phyloP scores from a whole-genome alignment of 163 green algal species.

The Prototheca cutis region DNA sequence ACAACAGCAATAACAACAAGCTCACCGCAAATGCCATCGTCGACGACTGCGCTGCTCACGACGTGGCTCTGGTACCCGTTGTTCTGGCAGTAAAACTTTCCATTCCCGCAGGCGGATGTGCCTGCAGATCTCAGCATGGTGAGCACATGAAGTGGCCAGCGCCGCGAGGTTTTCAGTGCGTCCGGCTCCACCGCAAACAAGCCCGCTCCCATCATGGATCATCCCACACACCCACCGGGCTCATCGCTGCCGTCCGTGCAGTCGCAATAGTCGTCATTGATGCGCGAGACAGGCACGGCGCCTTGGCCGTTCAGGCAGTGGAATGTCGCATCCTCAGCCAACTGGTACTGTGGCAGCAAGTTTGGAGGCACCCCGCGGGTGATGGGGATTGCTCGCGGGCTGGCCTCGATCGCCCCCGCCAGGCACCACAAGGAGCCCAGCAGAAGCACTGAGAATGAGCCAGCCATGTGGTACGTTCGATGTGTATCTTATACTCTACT shows the following conservation, averaged over 20 bases:
- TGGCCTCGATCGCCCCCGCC: no score
- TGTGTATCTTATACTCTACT: no score
- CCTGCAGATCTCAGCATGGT: conserved; percentile 54
- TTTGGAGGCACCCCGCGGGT: conserved; percentile 41
- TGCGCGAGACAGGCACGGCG: conserved; percentile 30
- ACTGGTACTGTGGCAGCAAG: conserved; percentile 32
- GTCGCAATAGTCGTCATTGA: conserved; percentile 98
- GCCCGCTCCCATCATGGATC: no score
- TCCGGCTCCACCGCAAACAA: no score
- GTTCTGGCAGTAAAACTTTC: conserved; percentile 83
- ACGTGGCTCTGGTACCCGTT: conserved; percentile 42
- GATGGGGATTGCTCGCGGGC: no score
- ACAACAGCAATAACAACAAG: no score
- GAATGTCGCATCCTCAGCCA: conserved; percentile 34
- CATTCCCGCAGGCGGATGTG: conserved; percentile 71
- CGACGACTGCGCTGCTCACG: conserved; percentile 69
- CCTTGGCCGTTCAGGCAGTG: conserved; percentile 51
- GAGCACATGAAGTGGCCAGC: no score
- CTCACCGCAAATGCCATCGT: conserved; percentile 85
- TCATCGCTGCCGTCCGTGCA: conserved; percentile 90
- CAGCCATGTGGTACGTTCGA: no score
- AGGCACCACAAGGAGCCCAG: no score
- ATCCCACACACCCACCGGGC: conserved; percentile 47
- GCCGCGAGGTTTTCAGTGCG: no score
- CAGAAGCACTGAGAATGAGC: no score